Evolutionary conservation across 306 rosid species (phyloP), one percentile per base, ranked within the genome.

Genomic region (Luffa aegyptiaca): DNA sequence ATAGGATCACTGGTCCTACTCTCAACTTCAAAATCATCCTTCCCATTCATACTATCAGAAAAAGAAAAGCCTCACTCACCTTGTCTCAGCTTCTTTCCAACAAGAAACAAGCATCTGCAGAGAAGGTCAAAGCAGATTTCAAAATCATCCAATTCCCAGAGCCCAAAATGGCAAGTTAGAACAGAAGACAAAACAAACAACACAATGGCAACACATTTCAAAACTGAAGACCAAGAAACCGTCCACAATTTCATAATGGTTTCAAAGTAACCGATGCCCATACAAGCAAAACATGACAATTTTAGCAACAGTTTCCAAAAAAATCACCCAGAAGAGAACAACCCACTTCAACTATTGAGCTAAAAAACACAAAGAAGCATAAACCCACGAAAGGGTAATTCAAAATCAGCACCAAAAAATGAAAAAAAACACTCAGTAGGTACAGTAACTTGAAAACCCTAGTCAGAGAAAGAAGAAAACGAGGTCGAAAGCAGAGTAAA

Each of bases 361-460:
- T 39, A 74, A 51, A 71, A 74, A 31, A 48, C 9, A 62, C 59
- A 74, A 74, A 73, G 20, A 73, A 37, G 62, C 64, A 53, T 0
- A 33, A 75, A 35, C 35, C 79, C 79, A 35, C 26, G 1, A 53
- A 53, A 36, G 59, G 59, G 59, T 7, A 75, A 75, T 37, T 18
- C 79, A 77, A 77, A 58, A 41, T 39, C 26, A 46, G 20, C 65
- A 56, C 64, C 6, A 46, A 58, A 18, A 77, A 77, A 14, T n/a
- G 17, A 8, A 48, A 77, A 76, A 57, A 89, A 84, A 84, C 89
- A 88, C 87, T 85, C 90, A 90, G 95, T 77, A 92, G 63, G 61
- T 46, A 88, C 86, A 88, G 85, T 86, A 90, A 91, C 85, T 91
- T 91, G 89, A 95, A 92, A 90, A 86, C 97, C 97, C 93, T 87